These are phyloP conservation scores for Sporobolomyces pararoseus DNA, from an alignment of 768 basidiomycete species.

Conservation along the genomic window DNA sequence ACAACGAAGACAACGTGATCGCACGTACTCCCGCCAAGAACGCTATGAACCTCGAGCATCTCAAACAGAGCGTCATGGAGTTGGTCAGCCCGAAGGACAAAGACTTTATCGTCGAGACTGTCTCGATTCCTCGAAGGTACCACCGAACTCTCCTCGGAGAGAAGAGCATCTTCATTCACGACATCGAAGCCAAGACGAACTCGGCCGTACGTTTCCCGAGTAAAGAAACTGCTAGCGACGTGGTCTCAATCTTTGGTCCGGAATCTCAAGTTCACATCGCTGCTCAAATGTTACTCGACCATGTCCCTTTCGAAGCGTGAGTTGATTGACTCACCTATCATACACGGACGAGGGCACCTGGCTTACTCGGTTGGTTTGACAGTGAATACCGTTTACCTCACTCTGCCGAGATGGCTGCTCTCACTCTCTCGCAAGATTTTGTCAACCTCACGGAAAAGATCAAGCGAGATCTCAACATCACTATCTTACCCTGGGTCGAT, in stretches of 20 bases:
- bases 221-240: slow-evolving; percentile 88
- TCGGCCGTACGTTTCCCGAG: slow-evolving; percentile 83
- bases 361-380: too few relatives aligned
- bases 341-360: too few relatives aligned
- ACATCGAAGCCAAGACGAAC: slow-evolving; percentile 95
- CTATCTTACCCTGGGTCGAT: slow-evolving; percentile 77
- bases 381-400: slow-evolving; percentile 61
- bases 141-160: slow-evolving; percentile 92
- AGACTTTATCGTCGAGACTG: slow-evolving; percentile 89
- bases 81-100: slow-evolving; percentile 97
- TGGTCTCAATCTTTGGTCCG: slow-evolving; percentile 93
- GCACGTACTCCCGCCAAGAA: slow-evolving; percentile 99
- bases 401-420: slow-evolving; percentile 68
- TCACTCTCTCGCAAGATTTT: slow-evolving; percentile 78
- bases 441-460: slow-evolving; percentile 77
- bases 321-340: slow-evolving; percentile 1
- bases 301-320: slow-evolving; percentile 64
- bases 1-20: slow-evolving; percentile 97
- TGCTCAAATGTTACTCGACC: slow-evolving; percentile 90
- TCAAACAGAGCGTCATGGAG: slow-evolving; percentile 96
- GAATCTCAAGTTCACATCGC: slow-evolving; percentile 96
- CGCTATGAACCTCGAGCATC: slow-evolving; percentile 83
- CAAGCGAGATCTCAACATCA: slow-evolving; percentile 89
- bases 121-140: slow-evolving; percentile 88
- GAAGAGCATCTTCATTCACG: slow-evolving; percentile 92